These are phyloP conservation scores for Recurvomyces mirabilis DNA, from an alignment of 495 filamentous ascomycete species.

Conservation along the genomic window DNA sequence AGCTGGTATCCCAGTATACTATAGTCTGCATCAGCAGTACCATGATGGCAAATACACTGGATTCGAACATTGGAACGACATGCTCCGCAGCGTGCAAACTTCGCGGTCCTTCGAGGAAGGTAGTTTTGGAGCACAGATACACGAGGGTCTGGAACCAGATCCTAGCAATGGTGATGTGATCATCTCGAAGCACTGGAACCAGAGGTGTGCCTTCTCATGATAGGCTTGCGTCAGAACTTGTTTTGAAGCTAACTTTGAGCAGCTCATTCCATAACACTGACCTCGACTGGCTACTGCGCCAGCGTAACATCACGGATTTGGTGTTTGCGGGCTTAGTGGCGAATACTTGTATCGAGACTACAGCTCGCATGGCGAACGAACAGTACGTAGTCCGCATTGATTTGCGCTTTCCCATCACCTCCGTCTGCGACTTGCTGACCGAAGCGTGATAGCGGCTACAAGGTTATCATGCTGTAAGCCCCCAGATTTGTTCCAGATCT, in stretches of 20 bases:
- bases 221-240: not conserved
- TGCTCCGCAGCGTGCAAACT: conserved; percentile 14
- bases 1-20: conserved; percentile 24
- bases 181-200: conserved; percentile 1
- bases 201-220: not conserved
- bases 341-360: not conserved
- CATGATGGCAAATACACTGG: conserved; percentile 15
- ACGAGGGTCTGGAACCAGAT: conserved; percentile 24
- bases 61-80: conserved; percentile 20
- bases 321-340: not conserved
- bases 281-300: not conserved
- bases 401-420: too few relatives aligned
- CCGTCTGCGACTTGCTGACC: too few relatives aligned
- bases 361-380: not conserved
- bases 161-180: conserved; percentile 20
- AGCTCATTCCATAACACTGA: not conserved
- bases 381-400: too few relatives aligned
- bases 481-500: too few relatives aligned
- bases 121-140: conserved; percentile 24
- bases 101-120: conserved; percentile 22
- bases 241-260: not conserved
- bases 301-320: not conserved
- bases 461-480: not conserved
- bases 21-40: conserved; percentile 24
- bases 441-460: too few relatives aligned